These are phyloP conservation scores for Talaromyces sp. DNA, from an alignment of 2,329 filamentous ascomycete species.

Conservation along the genomic window DNA sequence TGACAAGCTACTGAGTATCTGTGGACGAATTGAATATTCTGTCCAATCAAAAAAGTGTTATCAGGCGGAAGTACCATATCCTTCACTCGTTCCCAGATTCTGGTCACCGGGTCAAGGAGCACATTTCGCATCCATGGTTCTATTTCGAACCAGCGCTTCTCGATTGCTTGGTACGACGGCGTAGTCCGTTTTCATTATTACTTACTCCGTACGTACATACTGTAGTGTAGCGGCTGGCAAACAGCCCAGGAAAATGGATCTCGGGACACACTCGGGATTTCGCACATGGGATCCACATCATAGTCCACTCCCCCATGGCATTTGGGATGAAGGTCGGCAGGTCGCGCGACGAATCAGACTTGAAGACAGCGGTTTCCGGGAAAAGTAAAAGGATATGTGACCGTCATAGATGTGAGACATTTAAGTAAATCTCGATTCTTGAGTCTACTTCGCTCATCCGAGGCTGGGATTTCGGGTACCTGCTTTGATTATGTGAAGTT, in stretches of 20 bases:
- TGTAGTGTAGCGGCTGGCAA: not conserved
- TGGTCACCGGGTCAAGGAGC: not conserved
- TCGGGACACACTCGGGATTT: not conserved
- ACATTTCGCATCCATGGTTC: not conserved
- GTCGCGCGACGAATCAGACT: not conserved
- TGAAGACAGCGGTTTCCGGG: not conserved
- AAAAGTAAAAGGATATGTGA: not conserved
- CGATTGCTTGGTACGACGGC: not conserved
- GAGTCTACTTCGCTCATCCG: not conserved
- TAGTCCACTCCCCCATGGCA: not conserved
- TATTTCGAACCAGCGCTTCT: not conserved
- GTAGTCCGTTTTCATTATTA: not conserved
- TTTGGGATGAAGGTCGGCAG: not conserved
- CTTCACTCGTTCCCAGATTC: not conserved
- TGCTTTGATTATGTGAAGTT: not conserved
- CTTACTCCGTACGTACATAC: not conserved
- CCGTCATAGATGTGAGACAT: not conserved
- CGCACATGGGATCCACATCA: constrained; percentile 7
- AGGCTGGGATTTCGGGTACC: constrained; percentile 4
- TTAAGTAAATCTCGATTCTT: not conserved
- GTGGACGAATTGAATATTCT: not conserved
- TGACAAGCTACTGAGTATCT: not conserved
- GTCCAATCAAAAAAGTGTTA: not conserved
- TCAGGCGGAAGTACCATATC: not conserved
- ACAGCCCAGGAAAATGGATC: constrained; percentile 1